Base-by-base conservation (phyloP, 2,329 filamentous ascomycete species). In the Fusarium floridanum region DNA sequence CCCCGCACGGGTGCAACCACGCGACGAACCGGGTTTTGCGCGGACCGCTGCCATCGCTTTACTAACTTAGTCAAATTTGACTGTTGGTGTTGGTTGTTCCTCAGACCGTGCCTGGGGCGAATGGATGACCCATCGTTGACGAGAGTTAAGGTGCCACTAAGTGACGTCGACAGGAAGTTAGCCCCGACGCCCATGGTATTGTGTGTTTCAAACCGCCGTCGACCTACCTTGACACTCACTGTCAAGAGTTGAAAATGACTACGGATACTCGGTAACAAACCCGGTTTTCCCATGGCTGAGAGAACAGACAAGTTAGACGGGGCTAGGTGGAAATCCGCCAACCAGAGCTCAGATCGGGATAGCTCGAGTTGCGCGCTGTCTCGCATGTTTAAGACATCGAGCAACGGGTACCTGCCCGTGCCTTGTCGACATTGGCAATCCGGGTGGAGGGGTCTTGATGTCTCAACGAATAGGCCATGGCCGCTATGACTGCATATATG, bases 331-430 rank as follows among this genome's bases (percentile, higher is more conserved):
- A n/a, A 43, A 53, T 36, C 27, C 48, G 12, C 37, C 56, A 36
- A 48, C 36, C 37, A 34, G 39, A 61, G n/a, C 9, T 34, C 36
- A 48, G 43, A 48, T 48, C 43, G 41, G 12, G 48, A 29, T 59
- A 41, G 41, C 62, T 20, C 56, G 48, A 41, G 39, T 22, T 37
- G 43, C 20, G 17, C 14, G 22, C 22, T 67, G 56, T 56, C 55
- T 70, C 20, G 41, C 27, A 64, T 41, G 11, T 14, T 41, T 57
- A 37, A 61, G 64, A 56, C 53, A 61, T 12, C 8, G 7, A 29
- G 16, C 34, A 5, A 56, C 61, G 48, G 61, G 61, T 64, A 64
- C 61, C 61, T 64, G 48, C 53, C 61, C 29, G 45, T 56, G 61
- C 36, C 29, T 27, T 56, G 22, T 56, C 45, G 22, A 56, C 61